phyloP scores from a whole-genome alignment of 2,329 filamentous ascomycete genomes.

The Aspergillus sojae region DNA sequence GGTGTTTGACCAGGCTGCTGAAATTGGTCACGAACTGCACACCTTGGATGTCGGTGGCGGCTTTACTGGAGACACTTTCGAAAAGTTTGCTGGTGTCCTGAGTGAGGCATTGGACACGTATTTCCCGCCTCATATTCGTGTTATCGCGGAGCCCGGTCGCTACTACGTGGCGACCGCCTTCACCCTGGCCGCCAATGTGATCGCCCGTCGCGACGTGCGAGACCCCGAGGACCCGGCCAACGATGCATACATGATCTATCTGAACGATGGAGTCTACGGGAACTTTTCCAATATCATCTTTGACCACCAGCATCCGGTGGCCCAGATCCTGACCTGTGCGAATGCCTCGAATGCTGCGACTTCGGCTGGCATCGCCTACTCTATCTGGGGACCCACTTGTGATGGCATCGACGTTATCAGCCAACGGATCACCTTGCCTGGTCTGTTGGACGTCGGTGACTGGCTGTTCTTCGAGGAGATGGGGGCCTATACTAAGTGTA shows the following conservation, averaged over 20 bases:
- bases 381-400: conserved; percentile 96
- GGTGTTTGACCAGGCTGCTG: conserved; percentile 83
- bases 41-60: conserved; percentile 93
- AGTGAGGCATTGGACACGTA: conserved; percentile 79
- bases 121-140: conserved; percentile 78
- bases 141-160: conserved; percentile 95
- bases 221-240: conserved; percentile 57
- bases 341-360: conserved; percentile 43
- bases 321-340: conserved; percentile 73
- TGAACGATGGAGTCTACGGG: conserved; percentile 97
- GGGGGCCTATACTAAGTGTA: conserved; percentile 98
- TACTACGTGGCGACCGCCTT: conserved; percentile 95
- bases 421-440: conserved; percentile 74
- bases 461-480: conserved; percentile 99
- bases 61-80: conserved; percentile 88
- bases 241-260: conserved; percentile 87
- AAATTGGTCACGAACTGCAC: conserved; percentile 77
- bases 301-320: conserved; percentile 89
- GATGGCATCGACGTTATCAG: conserved; percentile 96
- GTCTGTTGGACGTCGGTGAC: conserved; percentile 85
- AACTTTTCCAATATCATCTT: conserved; percentile 99
- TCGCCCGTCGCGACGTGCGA: conserved; percentile 86
- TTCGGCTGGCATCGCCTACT: conserved; percentile 72
- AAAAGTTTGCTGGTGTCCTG: conserved; percentile 82
- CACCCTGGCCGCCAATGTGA: conserved; percentile 92